Evolutionary conservation across 192 early-diverging fungal genomes (phyloP).

Genomic region (Coemansia sp.): DNA sequence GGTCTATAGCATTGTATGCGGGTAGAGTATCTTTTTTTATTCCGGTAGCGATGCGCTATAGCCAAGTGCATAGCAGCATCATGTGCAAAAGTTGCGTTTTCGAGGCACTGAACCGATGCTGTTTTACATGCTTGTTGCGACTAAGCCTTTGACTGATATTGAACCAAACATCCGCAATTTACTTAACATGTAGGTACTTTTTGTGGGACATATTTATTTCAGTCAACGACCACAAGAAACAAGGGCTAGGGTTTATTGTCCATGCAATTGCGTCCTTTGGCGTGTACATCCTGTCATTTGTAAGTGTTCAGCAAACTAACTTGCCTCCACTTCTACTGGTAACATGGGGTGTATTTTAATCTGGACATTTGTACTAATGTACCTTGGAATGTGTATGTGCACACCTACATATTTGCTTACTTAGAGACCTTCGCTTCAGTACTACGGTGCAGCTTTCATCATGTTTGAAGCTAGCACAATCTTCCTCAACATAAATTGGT

Average conservation of each 20-base stretch:
- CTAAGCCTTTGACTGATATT: too few relatives aligned
- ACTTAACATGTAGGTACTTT: constrained; percentile 69
- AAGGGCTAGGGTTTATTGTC: constrained; percentile 78
- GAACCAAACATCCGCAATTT: not conserved
- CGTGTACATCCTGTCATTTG: constrained; percentile 69
- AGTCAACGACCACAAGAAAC: constrained; percentile 63
- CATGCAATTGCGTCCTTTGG: constrained; percentile 77
- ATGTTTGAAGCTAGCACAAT: constrained; percentile 91
- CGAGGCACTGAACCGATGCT: not conserved
- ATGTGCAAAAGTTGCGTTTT: not conserved
- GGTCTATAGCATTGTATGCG: constrained; percentile 81
- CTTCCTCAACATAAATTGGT: constrained; percentile 91
- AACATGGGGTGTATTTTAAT: not conserved
- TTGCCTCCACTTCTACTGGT: not conserved
- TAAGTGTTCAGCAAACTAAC: constrained; percentile 37
- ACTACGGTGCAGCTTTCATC: constrained; percentile 84
- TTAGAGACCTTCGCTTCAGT: constrained; percentile 80
- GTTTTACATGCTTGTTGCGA: not conserved
- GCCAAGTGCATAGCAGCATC: not conserved
- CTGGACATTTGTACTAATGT: not conserved
- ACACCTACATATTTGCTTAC: not conserved
- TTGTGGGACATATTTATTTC: constrained; percentile 83
- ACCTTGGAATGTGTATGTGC: not conserved
- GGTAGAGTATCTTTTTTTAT: constrained; percentile 55
- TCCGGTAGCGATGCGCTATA: not conserved